Evolutionary conservation across 306 rosid species (phyloP).

Genomic region (Amphicarpaea edgeworthii): DNA sequence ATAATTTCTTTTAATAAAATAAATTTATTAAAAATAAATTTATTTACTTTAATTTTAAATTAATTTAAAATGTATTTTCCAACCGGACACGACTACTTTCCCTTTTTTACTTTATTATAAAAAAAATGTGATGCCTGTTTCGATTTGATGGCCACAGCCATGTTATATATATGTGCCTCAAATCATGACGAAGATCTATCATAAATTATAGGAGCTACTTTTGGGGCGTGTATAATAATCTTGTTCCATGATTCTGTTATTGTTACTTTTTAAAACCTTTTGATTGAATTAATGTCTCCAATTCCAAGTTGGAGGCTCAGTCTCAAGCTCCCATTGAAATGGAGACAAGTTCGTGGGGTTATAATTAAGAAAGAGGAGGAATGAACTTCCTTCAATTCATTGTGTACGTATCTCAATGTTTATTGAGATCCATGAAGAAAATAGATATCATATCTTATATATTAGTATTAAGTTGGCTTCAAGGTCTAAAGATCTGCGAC

Average conservation of each 20-base stretch:
- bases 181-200: conserved; percentile 12
- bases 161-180: not conserved
- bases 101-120: too few species aligned
- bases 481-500: not conserved
- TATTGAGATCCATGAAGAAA: conserved; percentile 4
- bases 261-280: not conserved
- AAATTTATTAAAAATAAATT: too few species aligned
- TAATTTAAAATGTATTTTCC: too few species aligned
- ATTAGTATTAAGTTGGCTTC: not conserved
- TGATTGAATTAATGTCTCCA: not conserved
- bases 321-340: not conserved
- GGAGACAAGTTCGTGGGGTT: not conserved
- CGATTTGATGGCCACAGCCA: not conserved
- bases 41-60: too few species aligned
- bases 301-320: conserved; percentile 5
- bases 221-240: conserved; percentile 13
- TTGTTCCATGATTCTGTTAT: not conserved
- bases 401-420: not conserved
- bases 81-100: too few species aligned
- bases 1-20: too few species aligned
- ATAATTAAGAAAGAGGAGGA: not conserved
- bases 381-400: not conserved
- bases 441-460: not conserved
- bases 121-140: not conserved
- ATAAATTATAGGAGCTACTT: conserved; percentile 24